Conservation (phyloP, 108 stramenopile genomes). For the Pseudonitzschia delicatissima region DNA sequence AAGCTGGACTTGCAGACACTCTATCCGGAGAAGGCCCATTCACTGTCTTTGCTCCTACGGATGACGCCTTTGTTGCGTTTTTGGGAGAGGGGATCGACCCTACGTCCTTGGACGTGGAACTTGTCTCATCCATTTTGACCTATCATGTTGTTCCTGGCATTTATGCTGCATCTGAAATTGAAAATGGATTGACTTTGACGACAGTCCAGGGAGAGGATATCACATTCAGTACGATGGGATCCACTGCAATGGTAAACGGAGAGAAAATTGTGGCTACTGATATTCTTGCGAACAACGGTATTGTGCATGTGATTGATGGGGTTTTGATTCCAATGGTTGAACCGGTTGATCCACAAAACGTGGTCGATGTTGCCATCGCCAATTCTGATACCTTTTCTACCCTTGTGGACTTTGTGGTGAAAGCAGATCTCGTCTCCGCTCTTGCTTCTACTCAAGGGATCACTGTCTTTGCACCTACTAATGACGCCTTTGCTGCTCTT, state of each 20-base stretch:
- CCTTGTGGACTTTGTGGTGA: neutral
- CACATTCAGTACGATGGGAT: constrained; percentile 8
- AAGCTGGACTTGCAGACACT: neutral
- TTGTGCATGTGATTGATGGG: constrained; percentile 13
- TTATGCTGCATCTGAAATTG: neutral
- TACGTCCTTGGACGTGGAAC: neutral
- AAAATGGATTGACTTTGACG: constrained; percentile 5
- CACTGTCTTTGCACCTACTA: constrained; percentile 13
- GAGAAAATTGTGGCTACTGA: neutral
- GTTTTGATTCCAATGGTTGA: constrained; percentile 8
- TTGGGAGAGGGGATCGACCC: neutral
- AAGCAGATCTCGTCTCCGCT: neutral
- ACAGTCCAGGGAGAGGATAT: constrained; percentile 12
- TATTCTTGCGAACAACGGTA: constrained; percentile 10
- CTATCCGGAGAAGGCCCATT: neutral
- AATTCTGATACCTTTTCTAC: neutral
- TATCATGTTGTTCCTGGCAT: constrained; percentile 17
- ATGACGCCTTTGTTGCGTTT: neutral
- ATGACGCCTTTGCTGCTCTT: constrained; percentile 14
- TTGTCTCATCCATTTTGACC: neutral
- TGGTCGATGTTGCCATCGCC: neutral
- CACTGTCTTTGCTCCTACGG: constrained; percentile 3
- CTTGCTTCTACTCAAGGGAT: constrained; percentile 7
- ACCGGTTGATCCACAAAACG: no score
- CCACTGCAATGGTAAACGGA: neutral